These are phyloP conservation scores for Suillus hirtellus DNA, from an alignment of 768 basidiomycete genomes.

Conservation along the genomic window DNA sequence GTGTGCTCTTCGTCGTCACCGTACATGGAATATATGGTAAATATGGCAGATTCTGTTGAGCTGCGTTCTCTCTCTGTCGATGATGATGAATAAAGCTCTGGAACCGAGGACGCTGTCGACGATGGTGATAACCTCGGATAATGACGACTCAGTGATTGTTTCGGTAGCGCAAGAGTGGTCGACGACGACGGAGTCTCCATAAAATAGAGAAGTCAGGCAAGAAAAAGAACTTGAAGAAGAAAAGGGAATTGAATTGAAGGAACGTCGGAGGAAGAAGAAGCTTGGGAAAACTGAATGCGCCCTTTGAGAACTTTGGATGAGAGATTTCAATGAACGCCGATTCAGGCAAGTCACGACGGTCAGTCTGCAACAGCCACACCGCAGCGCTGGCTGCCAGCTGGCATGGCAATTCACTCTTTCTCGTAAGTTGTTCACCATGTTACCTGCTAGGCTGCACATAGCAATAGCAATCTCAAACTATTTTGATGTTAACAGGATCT, in stretches of 20 bases:
- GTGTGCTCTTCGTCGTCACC: constrained; percentile 52
- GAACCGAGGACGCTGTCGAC: constrained; percentile 34
- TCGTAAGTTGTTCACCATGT: not conserved
- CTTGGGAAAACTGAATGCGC: not conserved
- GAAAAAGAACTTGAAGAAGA: constrained; percentile 4
- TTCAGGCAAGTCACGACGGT: constrained; percentile 1
- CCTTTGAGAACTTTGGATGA: constrained; percentile 5
- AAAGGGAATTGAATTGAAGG: constrained; percentile 10
- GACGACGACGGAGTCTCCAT: constrained; percentile 45
- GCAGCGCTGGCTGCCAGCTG: constrained; percentile 1
- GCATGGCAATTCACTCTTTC: not conserved
- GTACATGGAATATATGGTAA: constrained; percentile 89
- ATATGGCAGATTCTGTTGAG: constrained; percentile 74
- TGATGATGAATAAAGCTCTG: constrained; percentile 35
- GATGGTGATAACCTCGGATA: constrained; percentile 17
- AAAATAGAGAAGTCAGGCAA: constrained; percentile 18
- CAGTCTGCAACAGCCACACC: not conserved
- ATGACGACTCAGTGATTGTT: constrained; percentile 27
- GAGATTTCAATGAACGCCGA: constrained; percentile 7
- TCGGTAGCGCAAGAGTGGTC: constrained; percentile 36
- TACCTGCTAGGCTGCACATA: not conserved
- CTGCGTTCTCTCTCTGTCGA: constrained; percentile 45
- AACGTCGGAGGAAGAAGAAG: constrained; percentile 9
- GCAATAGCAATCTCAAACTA: not conserved
- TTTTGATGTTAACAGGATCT: not conserved